Conservation (phyloP, 2,329 filamentous ascomycete species). For the Rhynchosporium graminicola region DNA sequence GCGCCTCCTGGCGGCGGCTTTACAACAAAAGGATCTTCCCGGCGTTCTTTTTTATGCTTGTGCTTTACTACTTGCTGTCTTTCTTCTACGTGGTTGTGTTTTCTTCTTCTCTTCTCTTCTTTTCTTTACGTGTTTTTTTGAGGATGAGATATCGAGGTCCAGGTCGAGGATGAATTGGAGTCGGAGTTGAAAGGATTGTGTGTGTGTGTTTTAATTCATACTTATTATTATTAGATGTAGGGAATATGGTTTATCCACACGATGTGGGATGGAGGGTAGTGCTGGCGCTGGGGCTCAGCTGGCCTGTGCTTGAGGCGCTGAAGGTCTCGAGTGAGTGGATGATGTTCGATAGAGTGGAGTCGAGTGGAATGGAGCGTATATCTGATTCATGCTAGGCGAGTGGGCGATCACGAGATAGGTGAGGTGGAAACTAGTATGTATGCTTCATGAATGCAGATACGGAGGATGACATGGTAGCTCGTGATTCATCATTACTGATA, state of each 20-base stretch:
- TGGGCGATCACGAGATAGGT: neutral
- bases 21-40: constrained; percentile 26
- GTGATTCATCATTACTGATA: neutral
- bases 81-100: neutral
- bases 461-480: neutral
- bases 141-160: neutral
- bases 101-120: neutral
- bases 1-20: constrained; percentile 23
- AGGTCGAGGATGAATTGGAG: neutral
- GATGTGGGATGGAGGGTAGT: neutral
- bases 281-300: constrained; percentile 6
- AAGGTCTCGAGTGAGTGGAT: neutral
- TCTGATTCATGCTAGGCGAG: constrained; percentile 1
- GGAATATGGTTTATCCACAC: neutral
- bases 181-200: neutral
- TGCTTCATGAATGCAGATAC: neutral
- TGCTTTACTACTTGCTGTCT: neutral
- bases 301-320: constrained; percentile 13
- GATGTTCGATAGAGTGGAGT: too few relatives aligned
- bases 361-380: neutral
- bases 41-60: constrained; percentile 24
- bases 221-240: neutral
- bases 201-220: neutral
- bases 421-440: neutral
- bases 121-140: neutral